Percentiles rank a stretch among this genome's conserved stretches.
These are phyloP conservation scores for Quercus agrifolia DNA, from an alignment of 306 rosid species.

Conservation along the genomic window DNA sequence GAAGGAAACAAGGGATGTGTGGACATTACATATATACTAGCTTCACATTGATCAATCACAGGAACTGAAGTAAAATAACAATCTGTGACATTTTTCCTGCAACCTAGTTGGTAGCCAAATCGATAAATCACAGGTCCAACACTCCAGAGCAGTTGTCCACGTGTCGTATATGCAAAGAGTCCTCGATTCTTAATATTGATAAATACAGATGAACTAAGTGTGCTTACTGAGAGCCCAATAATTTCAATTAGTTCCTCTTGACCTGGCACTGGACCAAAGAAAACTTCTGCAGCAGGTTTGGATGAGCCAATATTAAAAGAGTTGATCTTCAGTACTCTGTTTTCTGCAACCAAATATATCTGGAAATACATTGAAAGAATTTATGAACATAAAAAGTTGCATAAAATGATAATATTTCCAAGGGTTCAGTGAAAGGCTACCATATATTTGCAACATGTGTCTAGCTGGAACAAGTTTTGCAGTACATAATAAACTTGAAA, in stretches of 20 bases:
- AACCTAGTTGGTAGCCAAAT: constrained; percentile 66
- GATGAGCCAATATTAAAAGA: constrained; percentile 33
- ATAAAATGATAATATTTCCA: background rate
- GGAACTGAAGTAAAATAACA: constrained; percentile 69
- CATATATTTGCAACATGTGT: too few species aligned
- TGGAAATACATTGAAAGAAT: constrained; percentile 25
- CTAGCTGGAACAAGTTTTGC: too few species aligned
- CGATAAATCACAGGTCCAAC: constrained; percentile 66
- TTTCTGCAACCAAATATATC: constrained; percentile 77
- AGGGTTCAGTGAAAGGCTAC: too few species aligned
- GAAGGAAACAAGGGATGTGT: constrained; percentile 12
- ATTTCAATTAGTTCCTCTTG: constrained; percentile 40
- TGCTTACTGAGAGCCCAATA: constrained; percentile 66
- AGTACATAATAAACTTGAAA: too few species aligned
- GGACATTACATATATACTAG: constrained; percentile 66
- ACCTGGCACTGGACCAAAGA: constrained; percentile 46
- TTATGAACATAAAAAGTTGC: background rate
- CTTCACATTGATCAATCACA: constrained; percentile 78
- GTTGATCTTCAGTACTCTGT: constrained; percentile 52
- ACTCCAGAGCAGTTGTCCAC: constrained; percentile 60
- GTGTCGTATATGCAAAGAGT: constrained; percentile 53
- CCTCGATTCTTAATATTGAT: constrained; percentile 56
- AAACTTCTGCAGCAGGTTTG: constrained; percentile 39
- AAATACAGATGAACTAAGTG: constrained; percentile 45
- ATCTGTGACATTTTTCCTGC: constrained; percentile 47